Conservation (phyloP, 2,329 filamentous ascomycete genomes). For the Massarina eburnea region DNA sequence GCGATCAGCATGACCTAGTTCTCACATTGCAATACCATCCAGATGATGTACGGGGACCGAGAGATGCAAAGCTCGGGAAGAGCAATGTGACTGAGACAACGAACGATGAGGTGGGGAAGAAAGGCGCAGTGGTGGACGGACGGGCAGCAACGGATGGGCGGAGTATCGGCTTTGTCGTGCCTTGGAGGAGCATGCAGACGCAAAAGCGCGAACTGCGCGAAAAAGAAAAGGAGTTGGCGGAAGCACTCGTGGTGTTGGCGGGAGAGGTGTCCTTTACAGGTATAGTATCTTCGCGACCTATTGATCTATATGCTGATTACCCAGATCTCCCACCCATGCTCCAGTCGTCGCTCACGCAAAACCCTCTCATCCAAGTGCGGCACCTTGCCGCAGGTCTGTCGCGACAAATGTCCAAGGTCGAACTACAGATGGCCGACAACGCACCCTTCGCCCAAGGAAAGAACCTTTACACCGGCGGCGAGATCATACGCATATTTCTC, state of each 20-base stretch:
- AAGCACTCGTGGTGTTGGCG: slow-evolving; percentile 36
- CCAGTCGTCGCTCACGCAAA: slow-evolving; percentile 34
- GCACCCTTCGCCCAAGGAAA: slow-evolving; percentile 34
- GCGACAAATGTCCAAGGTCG: slow-evolving; percentile 37
- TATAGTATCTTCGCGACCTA: slow-evolving; percentile 8
- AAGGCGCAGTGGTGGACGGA: slow-evolving; percentile 19
- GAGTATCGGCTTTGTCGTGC: slow-evolving; percentile 40
- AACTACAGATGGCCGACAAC: slow-evolving; percentile 39
- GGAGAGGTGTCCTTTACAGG: slow-evolving; percentile 38
- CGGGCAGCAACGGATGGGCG: slow-evolving; percentile 15
- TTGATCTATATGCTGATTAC: slow-evolving; percentile 6
- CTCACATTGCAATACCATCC: slow-evolving; percentile 38
- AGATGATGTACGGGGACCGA: slow-evolving; percentile 24
- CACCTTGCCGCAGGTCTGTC: slow-evolving; percentile 38
- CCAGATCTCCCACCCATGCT: slow-evolving; percentile 33
- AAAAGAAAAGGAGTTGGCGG: slow-evolving; percentile 38
- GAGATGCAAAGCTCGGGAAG: slow-evolving; percentile 21
- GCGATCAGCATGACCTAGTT: slow-evolving; percentile 34
- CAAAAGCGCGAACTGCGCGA: slow-evolving; percentile 34
- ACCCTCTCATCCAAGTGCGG: slow-evolving; percentile 37
- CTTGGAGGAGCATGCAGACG: slow-evolving; percentile 40
- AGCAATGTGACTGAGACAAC: slow-evolving; percentile 14
- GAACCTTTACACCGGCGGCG: slow-evolving; percentile 37
- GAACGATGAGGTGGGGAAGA: slow-evolving; percentile 19
- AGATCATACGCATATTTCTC: slow-evolving; percentile 35